Base-by-base conservation (phyloP, 129 eudicot species). In the Mikania micrantha region DNA sequence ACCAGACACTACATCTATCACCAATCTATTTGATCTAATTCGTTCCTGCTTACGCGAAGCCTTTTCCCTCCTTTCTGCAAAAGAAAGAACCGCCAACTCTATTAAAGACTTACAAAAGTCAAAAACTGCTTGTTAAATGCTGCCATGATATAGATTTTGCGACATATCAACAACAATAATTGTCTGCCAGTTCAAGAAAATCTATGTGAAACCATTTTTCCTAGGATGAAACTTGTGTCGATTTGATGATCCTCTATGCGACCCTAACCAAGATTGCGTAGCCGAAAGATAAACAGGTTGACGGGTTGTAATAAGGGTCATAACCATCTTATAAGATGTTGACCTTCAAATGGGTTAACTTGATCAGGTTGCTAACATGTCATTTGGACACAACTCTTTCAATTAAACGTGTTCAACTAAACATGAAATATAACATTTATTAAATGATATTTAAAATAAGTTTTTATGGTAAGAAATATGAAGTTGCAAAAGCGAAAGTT, bases 21-120 rank as follows among this genome's bases (percentile, higher is more conserved):
- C 66, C 56, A 70, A 57, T 70, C 57, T 38, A 40, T 56, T 70
- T 7, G 74, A 70, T 70, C 42, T 53, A n/a, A 53, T 38, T 22
- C 48, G 59, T 13, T 53, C 74, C 48, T 15, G 74, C 52, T 31
- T 69, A 38, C 36, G 35, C 38, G 52, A 50, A 69, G 64, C 64
- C 38, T 69, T 69, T 2, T 54, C 64, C 53, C 32, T 54, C 52
- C 74, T 52, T 10, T 53, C 74, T 52, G 64, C 70, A 68, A 19
- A 8, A 50, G 34, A 0, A 8, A 16, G 5, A 59, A 40, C 64
- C 28, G 5, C 31, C 59, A 48, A 21, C 47, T 67, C 60, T 54
- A 25, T 54, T 54, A 20, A 25, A 25, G 36, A 54, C 36, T 4
- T 54, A 54, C 61, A 54, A 12, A 53, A 53, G 60, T 24, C 60